These are phyloP conservation scores for Colletotrichum trifolii DNA, from an alignment of 2,329 filamentous ascomycete species.

Conservation along the genomic window DNA sequence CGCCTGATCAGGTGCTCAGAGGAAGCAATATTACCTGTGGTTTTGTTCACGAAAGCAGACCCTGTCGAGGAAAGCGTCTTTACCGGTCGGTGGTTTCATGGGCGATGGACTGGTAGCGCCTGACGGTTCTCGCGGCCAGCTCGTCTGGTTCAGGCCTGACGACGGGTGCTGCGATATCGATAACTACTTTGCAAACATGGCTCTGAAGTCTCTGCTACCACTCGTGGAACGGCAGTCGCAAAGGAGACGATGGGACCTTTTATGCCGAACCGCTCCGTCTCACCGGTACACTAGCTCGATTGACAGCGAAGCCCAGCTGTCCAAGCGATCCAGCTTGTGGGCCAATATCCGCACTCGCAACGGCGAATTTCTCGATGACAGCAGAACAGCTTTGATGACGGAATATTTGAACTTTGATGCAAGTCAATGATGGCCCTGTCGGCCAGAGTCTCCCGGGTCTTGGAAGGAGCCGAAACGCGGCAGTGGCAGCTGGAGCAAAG, in stretches of 20 bases:
- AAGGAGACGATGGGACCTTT: constrained; percentile 7
- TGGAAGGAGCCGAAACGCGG: no score
- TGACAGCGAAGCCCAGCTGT: constrained; percentile 17
- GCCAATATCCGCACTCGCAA: not conserved
- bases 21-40: not conserved
- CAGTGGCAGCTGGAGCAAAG: no score
- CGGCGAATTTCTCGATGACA: not conserved
- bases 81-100: no score
- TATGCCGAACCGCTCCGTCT: not conserved
- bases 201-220: no score
- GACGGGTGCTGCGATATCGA: not conserved
- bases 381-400: not conserved
- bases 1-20: constrained; percentile 1
- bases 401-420: not conserved
- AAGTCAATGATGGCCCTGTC: no score
- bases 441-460: no score
- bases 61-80: no score
- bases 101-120: not conserved
- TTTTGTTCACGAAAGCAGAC: no score
- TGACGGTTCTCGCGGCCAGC: not conserved
- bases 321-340: not conserved
- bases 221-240: not conserved
- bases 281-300: not conserved
- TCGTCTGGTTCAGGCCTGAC: no score
- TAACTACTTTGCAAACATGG: not conserved